phyloP scores from a whole-genome alignment of 352 stramenopile genomes.

The Stramenopiles sp. region DNA sequence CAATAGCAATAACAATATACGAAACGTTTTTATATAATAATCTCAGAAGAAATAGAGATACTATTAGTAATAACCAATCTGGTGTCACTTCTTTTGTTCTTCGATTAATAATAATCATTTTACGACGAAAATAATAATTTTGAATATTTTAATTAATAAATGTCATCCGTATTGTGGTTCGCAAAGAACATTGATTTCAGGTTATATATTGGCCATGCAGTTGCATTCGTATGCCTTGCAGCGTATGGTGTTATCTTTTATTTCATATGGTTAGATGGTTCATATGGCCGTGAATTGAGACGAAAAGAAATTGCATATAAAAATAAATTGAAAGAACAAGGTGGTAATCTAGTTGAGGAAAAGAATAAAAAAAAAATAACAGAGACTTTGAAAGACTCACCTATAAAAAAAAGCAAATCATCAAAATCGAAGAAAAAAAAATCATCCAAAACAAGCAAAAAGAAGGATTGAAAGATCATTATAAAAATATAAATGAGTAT shows the following conservation, averaged over 20 bases:
- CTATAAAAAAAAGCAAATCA: not conserved
- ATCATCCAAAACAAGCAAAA: too few species aligned
- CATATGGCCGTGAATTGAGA: not conserved
- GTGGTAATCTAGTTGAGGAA: not conserved
- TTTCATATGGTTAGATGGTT: slow-evolving; percentile 6
- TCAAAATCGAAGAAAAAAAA: not conserved
- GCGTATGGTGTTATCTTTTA: slow-evolving; percentile 7
- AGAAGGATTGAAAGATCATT: too few species aligned
- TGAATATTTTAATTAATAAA: too few species aligned
- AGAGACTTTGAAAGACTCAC: not conserved
- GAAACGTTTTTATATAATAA: too few species aligned
- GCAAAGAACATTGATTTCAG: not conserved
- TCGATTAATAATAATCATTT: too few species aligned
- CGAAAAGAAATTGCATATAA: not conserved
- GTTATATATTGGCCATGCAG: slow-evolving; percentile 4
- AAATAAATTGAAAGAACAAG: not conserved
- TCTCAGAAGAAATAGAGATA: too few species aligned
- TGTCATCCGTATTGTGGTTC: not conserved
- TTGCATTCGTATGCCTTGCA: not conserved
- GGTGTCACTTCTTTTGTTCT: too few species aligned
- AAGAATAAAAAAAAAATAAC: not conserved
- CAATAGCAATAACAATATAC: too few species aligned
- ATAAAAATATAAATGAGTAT: not conserved
- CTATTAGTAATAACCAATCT: too few species aligned
- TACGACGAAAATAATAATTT: too few species aligned